These are phyloP conservation scores for Aechmea fasciata DNA, from an alignment of 176 grass and related monocot genomes.

Conservation along the genomic window DNA sequence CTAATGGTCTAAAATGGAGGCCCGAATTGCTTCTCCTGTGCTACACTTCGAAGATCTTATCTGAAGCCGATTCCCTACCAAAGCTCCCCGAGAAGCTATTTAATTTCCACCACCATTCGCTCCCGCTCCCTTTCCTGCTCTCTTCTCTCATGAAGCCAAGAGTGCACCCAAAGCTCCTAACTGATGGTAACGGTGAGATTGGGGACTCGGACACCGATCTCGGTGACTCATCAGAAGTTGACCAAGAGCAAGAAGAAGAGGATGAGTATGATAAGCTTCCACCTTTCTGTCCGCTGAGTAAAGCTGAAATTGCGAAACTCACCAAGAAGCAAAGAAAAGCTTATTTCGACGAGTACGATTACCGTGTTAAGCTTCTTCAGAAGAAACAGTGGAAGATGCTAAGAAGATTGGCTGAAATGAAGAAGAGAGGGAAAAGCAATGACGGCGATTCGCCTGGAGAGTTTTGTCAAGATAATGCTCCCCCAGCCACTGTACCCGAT, in stretches of 20 bases:
- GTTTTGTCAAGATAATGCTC: constrained; percentile 67
- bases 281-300: constrained; percentile 83
- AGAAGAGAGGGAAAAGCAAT: constrained; percentile 53
- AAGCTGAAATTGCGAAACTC: constrained; percentile 73
- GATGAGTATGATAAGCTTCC: constrained; percentile 96
- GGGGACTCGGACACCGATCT: constrained; percentile 62
- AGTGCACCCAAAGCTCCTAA: constrained; percentile 57
- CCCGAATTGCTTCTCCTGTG: constrained; percentile 77
- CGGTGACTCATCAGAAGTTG: constrained; percentile 68
- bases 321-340: constrained; percentile 75
- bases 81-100: constrained; percentile 66
- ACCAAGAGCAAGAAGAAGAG: constrained; percentile 84
- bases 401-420: constrained; percentile 83
- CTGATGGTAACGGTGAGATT: constrained; percentile 53
- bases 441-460: constrained; percentile 39
- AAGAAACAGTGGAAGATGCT: constrained; percentile 99
- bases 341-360: constrained; percentile 98
- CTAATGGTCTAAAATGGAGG: constrained; percentile 82
- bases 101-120: constrained; percentile 53
- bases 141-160: constrained; percentile 79
- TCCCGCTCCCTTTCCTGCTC: constrained; percentile 60
- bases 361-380: constrained; percentile 88
- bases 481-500: constrained; percentile 63
- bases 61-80: constrained; percentile 71
- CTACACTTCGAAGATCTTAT: constrained; percentile 93